Evolutionary conservation across 2,329 filamentous ascomycete species (phyloP).

Genomic region (Diaporthe destruens): DNA sequence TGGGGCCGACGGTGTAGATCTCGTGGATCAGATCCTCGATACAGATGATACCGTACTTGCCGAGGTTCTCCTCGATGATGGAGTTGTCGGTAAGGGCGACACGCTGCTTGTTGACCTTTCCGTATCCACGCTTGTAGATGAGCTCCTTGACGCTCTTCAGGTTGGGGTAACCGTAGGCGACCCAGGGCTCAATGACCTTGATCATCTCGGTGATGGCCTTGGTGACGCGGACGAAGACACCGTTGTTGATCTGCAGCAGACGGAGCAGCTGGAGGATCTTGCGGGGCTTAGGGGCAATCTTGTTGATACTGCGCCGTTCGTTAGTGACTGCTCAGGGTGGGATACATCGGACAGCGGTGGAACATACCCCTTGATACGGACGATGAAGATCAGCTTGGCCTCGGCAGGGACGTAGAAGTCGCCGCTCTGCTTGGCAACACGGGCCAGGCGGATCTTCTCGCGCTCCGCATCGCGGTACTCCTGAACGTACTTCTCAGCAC

Average conservation of each 20-base stretch:
- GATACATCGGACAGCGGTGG: conserved; percentile 36
- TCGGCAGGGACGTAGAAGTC: conserved; percentile 95
- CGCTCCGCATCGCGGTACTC: conserved; percentile 99
- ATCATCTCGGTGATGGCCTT: conserved; percentile 97
- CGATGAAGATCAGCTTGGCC: conserved; percentile 95
- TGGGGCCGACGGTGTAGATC: conserved; percentile 98
- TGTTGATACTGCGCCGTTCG: conserved; percentile 88
- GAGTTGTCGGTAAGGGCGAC: conserved; percentile 96
- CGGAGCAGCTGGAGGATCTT: conserved; percentile 99
- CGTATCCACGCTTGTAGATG: conserved; percentile 99
- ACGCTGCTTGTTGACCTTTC: conserved; percentile 99
- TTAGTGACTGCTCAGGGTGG: conserved; percentile 39
- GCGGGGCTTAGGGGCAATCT: conserved; percentile 99
- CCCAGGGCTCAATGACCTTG: conserved; percentile 98
- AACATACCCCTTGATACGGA: conserved; percentile 96
- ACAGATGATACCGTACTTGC: conserved; percentile 99
- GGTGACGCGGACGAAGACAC: conserved; percentile 96
- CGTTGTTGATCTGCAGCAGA: conserved; percentile 99
- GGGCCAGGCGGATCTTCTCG: conserved; percentile 95
- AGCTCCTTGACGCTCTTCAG: conserved; percentile 99
- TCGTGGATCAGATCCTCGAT: conserved; percentile 99
- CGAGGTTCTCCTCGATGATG: conserved; percentile 95
- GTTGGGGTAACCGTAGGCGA: conserved; percentile 99
- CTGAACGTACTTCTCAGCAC: conserved; percentile 99
- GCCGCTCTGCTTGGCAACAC: conserved; percentile 91